A percentile compares a stretch with the other conserved stretches of the same genome.
Conservation (phyloP, 140 eudicot species). For the Stevia rebaudiana region DNA sequence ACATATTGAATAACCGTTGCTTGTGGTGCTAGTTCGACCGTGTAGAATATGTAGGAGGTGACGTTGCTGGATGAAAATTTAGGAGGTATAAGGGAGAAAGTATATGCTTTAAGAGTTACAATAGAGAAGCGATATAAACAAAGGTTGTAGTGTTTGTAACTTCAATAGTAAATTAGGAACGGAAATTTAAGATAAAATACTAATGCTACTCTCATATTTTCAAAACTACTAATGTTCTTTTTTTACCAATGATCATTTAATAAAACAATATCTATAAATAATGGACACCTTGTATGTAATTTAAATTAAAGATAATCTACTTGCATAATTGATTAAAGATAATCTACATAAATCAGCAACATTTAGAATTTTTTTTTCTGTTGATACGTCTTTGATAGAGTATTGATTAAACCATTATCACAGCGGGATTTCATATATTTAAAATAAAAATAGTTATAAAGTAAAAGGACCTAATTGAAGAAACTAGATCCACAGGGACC, state of each 20-base stretch:
- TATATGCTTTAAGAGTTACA: not conserved
- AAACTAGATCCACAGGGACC: constrained; percentile 8
- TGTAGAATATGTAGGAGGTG: not conserved
- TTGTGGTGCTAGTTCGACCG: not conserved
- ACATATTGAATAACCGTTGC: not conserved
- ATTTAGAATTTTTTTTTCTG: not conserved
- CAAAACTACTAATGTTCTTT: too few relatives aligned
- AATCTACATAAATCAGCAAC: not conserved
- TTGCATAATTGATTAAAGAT: too few relatives aligned
- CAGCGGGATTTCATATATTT: not conserved
- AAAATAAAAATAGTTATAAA: not conserved
- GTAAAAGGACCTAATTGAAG: not conserved
- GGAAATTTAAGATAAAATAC: too few relatives aligned
- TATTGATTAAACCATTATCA: not conserved
- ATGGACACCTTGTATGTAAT: too few relatives aligned
- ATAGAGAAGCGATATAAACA: not conserved
- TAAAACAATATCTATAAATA: too few relatives aligned
- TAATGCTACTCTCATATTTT: too few relatives aligned
- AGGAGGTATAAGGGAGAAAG: not conserved
- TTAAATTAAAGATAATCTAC: too few relatives aligned
- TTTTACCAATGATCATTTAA: too few relatives aligned
- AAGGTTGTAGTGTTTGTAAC: too few relatives aligned
- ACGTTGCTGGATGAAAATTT: too few relatives aligned
- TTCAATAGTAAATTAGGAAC: too few relatives aligned
- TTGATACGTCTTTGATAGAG: not conserved